Evolutionary conservation across 176 grass and related monocot genomes (phyloP).

Genomic region (Lolium perenne): DNA sequence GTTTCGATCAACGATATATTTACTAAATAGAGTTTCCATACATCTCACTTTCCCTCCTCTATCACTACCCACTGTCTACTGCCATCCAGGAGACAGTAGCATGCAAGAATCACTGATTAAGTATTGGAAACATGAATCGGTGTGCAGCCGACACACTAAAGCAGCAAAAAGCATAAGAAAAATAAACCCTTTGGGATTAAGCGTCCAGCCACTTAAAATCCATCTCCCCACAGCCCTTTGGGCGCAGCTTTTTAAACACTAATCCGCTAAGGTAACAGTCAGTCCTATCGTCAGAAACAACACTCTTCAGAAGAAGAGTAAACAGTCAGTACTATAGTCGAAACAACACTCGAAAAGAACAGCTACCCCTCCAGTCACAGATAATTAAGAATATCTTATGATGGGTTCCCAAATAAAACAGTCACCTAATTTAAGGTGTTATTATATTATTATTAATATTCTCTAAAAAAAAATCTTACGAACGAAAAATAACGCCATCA

Average conservation of each 20-base stretch:
- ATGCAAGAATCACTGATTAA: too few relatives aligned
- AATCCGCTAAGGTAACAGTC: constrained; percentile 1
- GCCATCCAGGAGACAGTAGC: too few relatives aligned
- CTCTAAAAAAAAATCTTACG: neutral
- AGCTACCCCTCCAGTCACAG: neutral
- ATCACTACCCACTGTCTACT: too few relatives aligned
- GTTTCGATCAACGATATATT: neutral
- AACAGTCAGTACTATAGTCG: neutral
- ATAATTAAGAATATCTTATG: constrained; percentile 8
- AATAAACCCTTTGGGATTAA: neutral
- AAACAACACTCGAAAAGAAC: neutral
- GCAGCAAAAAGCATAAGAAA: neutral
- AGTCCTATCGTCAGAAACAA: neutral
- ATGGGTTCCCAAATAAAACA: constrained; percentile 12
- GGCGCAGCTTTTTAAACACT: neutral
- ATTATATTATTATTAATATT: neutral
- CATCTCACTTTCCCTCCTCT: too few relatives aligned
- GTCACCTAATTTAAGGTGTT: neutral
- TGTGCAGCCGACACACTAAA: neutral
- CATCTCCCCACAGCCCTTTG: neutral
- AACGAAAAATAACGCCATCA: neutral
- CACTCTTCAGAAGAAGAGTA: neutral
- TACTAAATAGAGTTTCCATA: neutral
- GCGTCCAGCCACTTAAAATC: neutral
- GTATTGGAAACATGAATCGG: neutral